These are phyloP conservation scores for Ceratobasidium sp. DNA, from an alignment of 1,284 basidiomycete species.

Conservation along the genomic window DNA sequence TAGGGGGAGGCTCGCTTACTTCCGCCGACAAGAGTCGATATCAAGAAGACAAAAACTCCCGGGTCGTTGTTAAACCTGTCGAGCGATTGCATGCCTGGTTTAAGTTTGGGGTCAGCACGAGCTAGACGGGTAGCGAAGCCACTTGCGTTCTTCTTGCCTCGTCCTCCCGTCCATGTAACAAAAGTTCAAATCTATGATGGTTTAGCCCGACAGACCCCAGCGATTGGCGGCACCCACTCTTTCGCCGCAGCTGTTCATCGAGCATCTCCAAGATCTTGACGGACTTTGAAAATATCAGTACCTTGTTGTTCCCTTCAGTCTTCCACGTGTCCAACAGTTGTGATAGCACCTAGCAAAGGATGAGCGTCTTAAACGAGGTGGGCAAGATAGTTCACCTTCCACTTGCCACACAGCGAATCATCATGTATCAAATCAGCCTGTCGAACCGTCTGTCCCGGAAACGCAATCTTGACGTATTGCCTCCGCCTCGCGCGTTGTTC, in stretches of 20 bases:
- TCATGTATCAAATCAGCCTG: constrained; percentile 62
- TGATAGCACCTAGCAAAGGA: constrained; percentile 34
- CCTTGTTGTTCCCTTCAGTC: constrained; percentile 63
- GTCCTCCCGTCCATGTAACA: constrained; percentile 76
- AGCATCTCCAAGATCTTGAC: constrained; percentile 83
- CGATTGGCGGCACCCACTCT: constrained; percentile 52
- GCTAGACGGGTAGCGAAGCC: background rate
- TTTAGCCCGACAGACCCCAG: background rate
- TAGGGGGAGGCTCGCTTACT: constrained; percentile 44
- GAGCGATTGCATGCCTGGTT: constrained; percentile 77
- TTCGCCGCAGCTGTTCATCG: constrained; percentile 66
- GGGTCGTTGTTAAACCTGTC: constrained; percentile 81
- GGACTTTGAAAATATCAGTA: constrained; percentile 85
- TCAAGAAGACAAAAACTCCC: constrained; percentile 75
- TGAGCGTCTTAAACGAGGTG: background rate
- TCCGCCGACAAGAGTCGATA: constrained; percentile 79
- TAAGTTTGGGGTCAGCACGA: background rate
- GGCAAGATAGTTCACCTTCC: constrained; percentile 60
- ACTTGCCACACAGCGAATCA: constrained; percentile 80
- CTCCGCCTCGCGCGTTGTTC: constrained; percentile 63
- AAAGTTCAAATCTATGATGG: constrained; percentile 62
- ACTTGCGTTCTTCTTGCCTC: constrained; percentile 67
- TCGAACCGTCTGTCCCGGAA: constrained; percentile 55
- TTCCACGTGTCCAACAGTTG: constrained; percentile 49
- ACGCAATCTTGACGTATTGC: constrained; percentile 55